Conservation (phyloP, 345 rosid species). For the Dovyalis caffra region DNA sequence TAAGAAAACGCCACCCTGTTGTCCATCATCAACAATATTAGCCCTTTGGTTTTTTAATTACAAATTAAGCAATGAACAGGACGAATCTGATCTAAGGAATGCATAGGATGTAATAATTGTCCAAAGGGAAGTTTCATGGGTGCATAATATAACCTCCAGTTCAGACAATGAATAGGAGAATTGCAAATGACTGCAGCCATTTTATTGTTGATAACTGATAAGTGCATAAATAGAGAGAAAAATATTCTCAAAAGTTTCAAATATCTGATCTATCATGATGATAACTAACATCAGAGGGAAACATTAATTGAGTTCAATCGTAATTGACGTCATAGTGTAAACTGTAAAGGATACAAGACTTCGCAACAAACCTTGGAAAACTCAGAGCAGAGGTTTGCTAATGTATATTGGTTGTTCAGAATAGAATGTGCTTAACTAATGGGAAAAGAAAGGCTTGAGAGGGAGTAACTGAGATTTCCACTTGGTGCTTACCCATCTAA, state of each 20-base stretch:
- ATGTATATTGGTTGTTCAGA: not conserved
- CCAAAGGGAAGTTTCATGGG: not conserved
- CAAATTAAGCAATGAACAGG: not conserved
- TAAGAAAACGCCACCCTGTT: conserved; percentile 82
- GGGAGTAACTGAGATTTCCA: not conserved
- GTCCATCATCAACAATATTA: not conserved
- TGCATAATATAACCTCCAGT: not conserved
- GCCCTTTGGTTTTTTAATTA: not conserved
- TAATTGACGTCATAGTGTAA: not conserved
- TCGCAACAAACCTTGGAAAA: not conserved
- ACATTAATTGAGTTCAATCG: not conserved
- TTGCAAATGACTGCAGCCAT: not conserved
- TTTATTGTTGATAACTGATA: not conserved
- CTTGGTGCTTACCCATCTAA: conserved; percentile 69
- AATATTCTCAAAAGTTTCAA: not conserved
- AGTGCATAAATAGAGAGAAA: not conserved
- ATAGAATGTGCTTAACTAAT: not conserved
- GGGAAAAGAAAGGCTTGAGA: not conserved
- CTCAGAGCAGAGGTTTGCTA: not conserved
- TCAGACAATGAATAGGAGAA: not conserved
- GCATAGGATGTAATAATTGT: not conserved
- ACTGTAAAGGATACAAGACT: not conserved
- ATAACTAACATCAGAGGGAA: not conserved
- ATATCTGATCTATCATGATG: too few species aligned
- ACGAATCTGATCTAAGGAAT: not conserved